Evolutionary conservation across 306 rosid species (phyloP).

Genomic region (Ormosia emarginata): DNA sequence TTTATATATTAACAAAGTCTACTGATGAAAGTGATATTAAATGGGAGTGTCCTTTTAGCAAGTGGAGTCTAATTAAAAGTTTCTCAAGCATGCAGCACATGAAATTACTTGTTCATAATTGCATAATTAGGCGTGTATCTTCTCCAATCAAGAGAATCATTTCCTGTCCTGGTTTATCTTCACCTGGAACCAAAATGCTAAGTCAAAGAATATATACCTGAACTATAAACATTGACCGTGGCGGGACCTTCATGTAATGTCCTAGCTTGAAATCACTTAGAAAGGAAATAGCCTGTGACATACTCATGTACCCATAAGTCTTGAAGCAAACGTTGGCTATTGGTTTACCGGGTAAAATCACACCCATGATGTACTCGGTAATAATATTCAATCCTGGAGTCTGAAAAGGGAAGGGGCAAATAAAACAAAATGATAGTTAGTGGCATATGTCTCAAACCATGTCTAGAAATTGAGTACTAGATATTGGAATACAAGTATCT

Average conservation of each 20-base stretch:
- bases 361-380: constrained; percentile 65
- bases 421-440: background rate
- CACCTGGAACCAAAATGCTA: background rate
- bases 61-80: background rate
- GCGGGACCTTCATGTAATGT: constrained; percentile 73
- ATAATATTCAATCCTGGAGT: constrained; percentile 62
- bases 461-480: background rate
- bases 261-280: constrained; percentile 68
- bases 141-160: background rate
- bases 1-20: background rate
- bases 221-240: constrained; percentile 63
- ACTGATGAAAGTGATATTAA: background rate
- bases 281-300: constrained; percentile 68
- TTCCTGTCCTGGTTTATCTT: background rate
- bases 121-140: background rate
- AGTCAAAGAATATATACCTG: constrained; percentile 44
- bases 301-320: constrained; percentile 68
- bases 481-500: background rate
- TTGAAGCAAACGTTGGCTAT: constrained; percentile 75
- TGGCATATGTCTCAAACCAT: background rate
- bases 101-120: background rate
- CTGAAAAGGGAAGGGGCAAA: constrained; percentile 22
- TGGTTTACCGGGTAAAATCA: constrained; percentile 62
- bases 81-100: background rate
- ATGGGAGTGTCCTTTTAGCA: background rate